Conservation (phyloP, 2,329 filamentous ascomycete species). For the Xylaria multiplex region DNA sequence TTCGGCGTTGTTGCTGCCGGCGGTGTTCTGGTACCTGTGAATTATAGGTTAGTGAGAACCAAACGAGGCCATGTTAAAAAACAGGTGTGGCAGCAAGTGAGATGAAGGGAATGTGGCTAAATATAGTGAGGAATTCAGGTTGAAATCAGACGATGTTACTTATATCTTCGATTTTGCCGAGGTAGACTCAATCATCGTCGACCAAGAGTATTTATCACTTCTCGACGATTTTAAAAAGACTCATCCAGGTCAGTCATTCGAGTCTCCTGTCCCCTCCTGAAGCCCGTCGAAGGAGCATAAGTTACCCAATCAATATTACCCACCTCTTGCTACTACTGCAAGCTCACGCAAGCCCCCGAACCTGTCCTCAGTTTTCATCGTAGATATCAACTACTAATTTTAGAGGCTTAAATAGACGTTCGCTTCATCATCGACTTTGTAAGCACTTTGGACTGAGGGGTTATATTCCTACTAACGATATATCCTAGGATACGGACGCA, state of each 20-base stretch:
- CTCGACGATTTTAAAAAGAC: conserved; percentile 71
- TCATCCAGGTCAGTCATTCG: conserved; percentile 56
- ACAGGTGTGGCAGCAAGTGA: neutral
- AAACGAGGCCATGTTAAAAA: neutral
- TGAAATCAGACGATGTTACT: conserved; percentile 76
- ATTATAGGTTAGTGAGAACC: conserved; percentile 55
- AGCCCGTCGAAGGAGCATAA: too few species aligned
- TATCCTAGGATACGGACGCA: conserved; percentile 77
- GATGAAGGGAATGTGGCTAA: conserved; percentile 18
- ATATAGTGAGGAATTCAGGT: conserved; percentile 29
- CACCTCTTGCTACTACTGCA: too few species aligned
- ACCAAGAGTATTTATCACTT: conserved; percentile 79
- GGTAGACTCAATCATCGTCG: conserved; percentile 86
- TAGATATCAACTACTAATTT: too few species aligned
- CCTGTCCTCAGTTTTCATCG: too few species aligned
- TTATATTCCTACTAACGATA: conserved; percentile 7
- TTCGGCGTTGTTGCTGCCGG: conserved; percentile 88
- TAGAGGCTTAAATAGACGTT: conserved; percentile 53
- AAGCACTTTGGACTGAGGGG: conserved; percentile 33
- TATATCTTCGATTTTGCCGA: conserved; percentile 93
- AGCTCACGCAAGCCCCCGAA: too few species aligned
- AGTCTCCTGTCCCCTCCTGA: too few species aligned
- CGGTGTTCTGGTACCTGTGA: conserved; percentile 75
- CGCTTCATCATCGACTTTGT: conserved; percentile 78
- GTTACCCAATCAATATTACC: too few species aligned